Percentiles rank a stretch among this genome's conserved stretches.
Conservation (phyloP, 768 basidiomycete genomes). For the Leccinum longicurvipes region DNA sequence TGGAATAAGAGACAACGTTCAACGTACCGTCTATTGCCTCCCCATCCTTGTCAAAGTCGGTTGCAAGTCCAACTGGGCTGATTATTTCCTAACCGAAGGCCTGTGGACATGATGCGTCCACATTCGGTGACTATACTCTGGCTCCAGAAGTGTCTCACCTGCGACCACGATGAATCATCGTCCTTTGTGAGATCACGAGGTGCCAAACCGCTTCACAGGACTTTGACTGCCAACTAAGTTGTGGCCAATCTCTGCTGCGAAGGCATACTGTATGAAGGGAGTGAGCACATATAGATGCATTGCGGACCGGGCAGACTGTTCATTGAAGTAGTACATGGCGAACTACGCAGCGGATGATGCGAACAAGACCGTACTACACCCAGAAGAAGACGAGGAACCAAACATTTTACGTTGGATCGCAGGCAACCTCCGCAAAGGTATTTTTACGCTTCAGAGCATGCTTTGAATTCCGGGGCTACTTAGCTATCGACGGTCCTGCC, state of each 20-base stretch:
- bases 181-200: too few species aligned
- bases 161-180: too few species aligned
- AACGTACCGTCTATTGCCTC: conserved; percentile 85
- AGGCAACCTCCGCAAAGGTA: not conserved
- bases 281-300: conserved; percentile 81
- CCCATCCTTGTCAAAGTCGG: too few species aligned
- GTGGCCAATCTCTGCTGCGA: too few species aligned
- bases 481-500: conserved; percentile 17
- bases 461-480: too few species aligned
- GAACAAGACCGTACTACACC: conserved; percentile 46
- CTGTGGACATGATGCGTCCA: too few species aligned
- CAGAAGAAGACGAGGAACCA: conserved; percentile 17
- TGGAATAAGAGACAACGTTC: not conserved
- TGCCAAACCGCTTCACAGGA: too few species aligned
- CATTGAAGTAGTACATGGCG: conserved; percentile 82
- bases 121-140: too few species aligned
- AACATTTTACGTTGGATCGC: conserved; percentile 12
- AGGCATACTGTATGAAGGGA: conserved; percentile 62
- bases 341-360: conserved; percentile 62
- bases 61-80: conserved; percentile 97
- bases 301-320: conserved; percentile 77
- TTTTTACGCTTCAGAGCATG: conserved; percentile 16
- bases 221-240: too few species aligned
- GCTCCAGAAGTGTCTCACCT: too few species aligned
- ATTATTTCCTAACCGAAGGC: too few species aligned